Evolutionary conservation across 371 early-diverging fungal genomes (phyloP), one percentile per base, ranked within the genome.

Genomic region (Mortierella sp.): DNA sequence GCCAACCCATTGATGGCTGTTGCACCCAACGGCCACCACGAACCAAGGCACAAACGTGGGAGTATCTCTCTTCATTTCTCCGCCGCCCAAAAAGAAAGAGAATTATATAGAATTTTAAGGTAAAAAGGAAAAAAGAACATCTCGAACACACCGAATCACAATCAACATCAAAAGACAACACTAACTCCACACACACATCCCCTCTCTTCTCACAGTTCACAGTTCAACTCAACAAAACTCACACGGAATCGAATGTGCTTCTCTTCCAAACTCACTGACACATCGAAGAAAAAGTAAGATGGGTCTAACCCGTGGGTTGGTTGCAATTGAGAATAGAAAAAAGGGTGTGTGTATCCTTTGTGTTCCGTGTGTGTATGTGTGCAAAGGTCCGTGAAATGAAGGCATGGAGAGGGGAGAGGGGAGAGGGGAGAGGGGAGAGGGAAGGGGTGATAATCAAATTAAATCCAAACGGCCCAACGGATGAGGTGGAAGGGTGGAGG

Each of bases 81-180:
- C 24, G n/a, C 41, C 43, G 21, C 41, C 38, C 38, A 68, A 38
- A 18, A 49, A 51, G 21, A 21, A 51, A 16, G 18, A 60, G 18
- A 60, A 60, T 3, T 32, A 2, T 21, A 24, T 29, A 72, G 14
- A 29, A 14, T 29, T 27, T n/a, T 29, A 43, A 46, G 16, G 71
- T 75, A 41, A 16, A 65, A 38, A 70, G 55, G n/a, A 54, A 41
- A 46, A 56, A 27, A 24, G 27, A 55, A 14, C 21, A 48, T 56
- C 56, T 68, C 56, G 71, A 72, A 58, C 74, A 74, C 51, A 29
- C 35, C 72, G 29, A 72, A 72, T 72, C 54, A 68, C 24, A 68
- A 41, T 68, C 68, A 38, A 68, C 41, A 68, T 68, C 68, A 65
- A 41, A 63, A 65, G 68, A 41, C 68, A 65, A 41, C 2, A 65